phyloP scores from a whole-genome alignment of 2,329 filamentous ascomycete genomes.

The Metarhizium brunneum region DNA sequence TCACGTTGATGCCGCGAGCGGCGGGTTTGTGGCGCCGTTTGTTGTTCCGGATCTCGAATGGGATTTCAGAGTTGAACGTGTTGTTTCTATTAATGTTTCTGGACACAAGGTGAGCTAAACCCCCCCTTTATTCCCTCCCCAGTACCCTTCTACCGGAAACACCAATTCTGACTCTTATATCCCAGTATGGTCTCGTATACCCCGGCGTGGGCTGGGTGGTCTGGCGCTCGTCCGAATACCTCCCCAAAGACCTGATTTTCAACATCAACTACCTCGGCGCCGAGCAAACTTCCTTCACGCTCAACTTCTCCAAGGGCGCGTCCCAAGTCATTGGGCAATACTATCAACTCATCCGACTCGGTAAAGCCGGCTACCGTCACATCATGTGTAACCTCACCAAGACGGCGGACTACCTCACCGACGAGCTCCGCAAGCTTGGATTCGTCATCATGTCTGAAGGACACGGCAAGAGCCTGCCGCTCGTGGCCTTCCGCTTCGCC shows the following conservation, averaged over 20 bases:
- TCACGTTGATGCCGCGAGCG: conserved; percentile 87
- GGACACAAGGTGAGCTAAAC: conserved; percentile 63
- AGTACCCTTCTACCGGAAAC: not conserved
- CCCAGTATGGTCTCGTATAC: conserved; percentile 57
- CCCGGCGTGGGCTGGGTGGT: conserved; percentile 92
- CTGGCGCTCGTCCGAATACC: conserved; percentile 74
- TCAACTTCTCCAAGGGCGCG: conserved; percentile 95
- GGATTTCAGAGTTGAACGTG: conserved; percentile 85
- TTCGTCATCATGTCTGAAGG: conserved; percentile 85
- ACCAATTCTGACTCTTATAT: not conserved
- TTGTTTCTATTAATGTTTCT: conserved; percentile 88
- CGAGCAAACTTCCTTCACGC: conserved; percentile 88
- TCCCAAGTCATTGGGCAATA: conserved; percentile 95
- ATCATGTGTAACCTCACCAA: conserved; percentile 94
- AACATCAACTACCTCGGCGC: conserved; percentile 99
- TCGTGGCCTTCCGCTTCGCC: conserved; percentile 78
- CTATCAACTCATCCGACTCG: conserved; percentile 91
- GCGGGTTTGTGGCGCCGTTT: conserved; percentile 90
- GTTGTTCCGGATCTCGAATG: conserved; percentile 74
- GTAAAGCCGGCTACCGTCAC: conserved; percentile 80
- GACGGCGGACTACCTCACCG: conserved; percentile 78
- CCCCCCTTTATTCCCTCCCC: no score
- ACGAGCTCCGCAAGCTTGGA: conserved; percentile 61
- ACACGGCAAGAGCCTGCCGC: conserved; percentile 67
- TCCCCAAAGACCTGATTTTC: conserved; percentile 90